Evolutionary conservation across 2,329 filamentous ascomycete species (phyloP), one percentile per base, ranked within the genome.

Genomic region (Septoria petroselini): DNA sequence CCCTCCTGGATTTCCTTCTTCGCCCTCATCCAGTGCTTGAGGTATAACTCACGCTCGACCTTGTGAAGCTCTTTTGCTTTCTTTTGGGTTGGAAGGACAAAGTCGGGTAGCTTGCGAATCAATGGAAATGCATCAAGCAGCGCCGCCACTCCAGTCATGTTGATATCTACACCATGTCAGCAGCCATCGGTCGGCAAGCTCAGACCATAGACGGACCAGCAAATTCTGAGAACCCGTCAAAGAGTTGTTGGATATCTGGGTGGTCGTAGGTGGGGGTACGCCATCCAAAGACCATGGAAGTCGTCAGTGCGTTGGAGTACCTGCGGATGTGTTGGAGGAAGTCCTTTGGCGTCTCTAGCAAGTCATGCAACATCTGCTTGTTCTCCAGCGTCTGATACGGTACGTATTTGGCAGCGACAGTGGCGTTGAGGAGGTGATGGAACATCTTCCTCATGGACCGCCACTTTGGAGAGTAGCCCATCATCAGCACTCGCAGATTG

Each of bases 311-410:
- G 40, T 71, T 74, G 2, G 73, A 71, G 52, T 76, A 80, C 23
- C 75, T 68, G 8, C 73, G 66, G 14, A 78, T 68, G 41, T 77
- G 72, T 8, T 74, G 60, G 3, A 70, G 45, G 37, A 75, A 76
- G 1, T 68, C 50, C 1, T 71, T 55, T 0, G 76, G 76, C 5
- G 63, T 52, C 0, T 73, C 69, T 3, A 80, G 56, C 14, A 82
- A 62, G 5, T 75, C 73, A 37, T 67, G 53, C 15, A 79, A 65
- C 76, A 82, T 76, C 41, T 75, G 71, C 58, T 75, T 77, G 62
- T 75, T 78, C 60, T 82, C 78, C 2, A 81, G 68, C 40, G 76
- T 71, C 55, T 81, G 78, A 54, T 80, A 81, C 1, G 75, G 71
- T 2, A 80, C 70, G 50, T 82, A 83, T 9, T 51, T 52, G 15